Base-by-base conservation (phyloP, 495 filamentous ascomycete species). In the Articulospora tetracladia region DNA sequence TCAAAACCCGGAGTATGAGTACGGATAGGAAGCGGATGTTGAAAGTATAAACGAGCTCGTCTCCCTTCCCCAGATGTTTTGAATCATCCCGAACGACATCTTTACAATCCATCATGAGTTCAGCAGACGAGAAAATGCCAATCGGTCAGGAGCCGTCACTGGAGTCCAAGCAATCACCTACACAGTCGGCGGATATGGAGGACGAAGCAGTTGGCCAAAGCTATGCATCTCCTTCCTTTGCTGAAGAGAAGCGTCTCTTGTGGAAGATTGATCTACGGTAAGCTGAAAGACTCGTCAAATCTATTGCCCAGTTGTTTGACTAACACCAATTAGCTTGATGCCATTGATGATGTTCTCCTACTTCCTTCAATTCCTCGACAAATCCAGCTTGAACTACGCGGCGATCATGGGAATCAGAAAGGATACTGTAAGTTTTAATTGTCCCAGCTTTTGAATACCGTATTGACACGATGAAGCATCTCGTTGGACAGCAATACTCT, bases 361-460 rank as follows among this genome's bases (percentile, higher is more conserved):
- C 61, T 85, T 85, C 64, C 64, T 83, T 4, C 83, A 85, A 58
- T 79, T 80, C 4, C 63, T 85, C 13, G 79, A 82, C 55, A 84
- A 84, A 69, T 79, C 79, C 2, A 82, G 78, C 0, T 67, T 85
- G 72, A 76, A 73, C n/a, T 83, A 81, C 60, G 71, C 80, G 1
- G 77, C 81, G 0, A 79, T 83, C 34, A 82, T 84, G 81, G 77
- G 78, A 0, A 78, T 84, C 41, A 70, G 72, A 17, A 63, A 68
- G 12, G 77, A 84, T 63, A 34, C 51, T 10, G 51, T 54, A 54
- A 54, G 51, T 44, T 12, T 44, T 15, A 44, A 44, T 3, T 44
- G 17, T 7, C 6, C 10, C 39, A 15, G 39, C 7, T 15, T 11
- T 44, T 3, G n/a, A 44, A 3, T 44, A n/a, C 10, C 39, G 15